A percentile compares a stretch with the other conserved stretches of the same genome.
phyloP scores from a whole-genome alignment of 805 yeast species.

The Lipomyces yamanashiensis region DNA sequence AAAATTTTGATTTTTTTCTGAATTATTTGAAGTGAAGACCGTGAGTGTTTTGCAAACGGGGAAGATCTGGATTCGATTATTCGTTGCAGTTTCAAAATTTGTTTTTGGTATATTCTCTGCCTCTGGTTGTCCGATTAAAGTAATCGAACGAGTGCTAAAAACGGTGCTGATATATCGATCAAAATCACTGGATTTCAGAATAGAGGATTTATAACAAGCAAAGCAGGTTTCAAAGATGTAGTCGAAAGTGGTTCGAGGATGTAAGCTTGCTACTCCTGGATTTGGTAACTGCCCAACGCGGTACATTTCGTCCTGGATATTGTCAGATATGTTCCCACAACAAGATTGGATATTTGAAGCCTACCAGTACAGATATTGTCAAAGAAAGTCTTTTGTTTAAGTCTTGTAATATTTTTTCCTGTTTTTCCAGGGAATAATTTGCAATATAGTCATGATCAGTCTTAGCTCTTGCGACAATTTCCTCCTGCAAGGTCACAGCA shows the following conservation, averaged over 20 bases:
- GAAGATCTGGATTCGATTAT: not conserved
- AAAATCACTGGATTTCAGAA: not conserved
- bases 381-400: constrained; percentile 1
- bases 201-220: constrained; percentile 9
- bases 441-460: constrained; percentile 17
- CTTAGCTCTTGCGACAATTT: constrained; percentile 11
- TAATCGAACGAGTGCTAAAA: not conserved
- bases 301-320: not conserved
- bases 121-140: not conserved
- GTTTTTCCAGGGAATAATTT: constrained; percentile 1
- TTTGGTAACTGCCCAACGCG: not conserved
- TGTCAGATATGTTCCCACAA: not conserved
- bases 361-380: constrained; percentile 2
- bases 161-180: not conserved
- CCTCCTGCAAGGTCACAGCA: constrained; percentile 7
- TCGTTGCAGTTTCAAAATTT: not conserved
- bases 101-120: not conserved
- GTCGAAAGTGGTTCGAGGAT: constrained; percentile 13
- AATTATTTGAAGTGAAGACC: not conserved
- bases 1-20: not conserved
- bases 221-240: constrained; percentile 21
- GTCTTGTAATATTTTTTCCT: not conserved
- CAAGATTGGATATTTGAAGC: too few species aligned
- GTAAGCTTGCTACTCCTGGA: not conserved
- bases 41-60: not conserved